These are phyloP conservation scores for Cytospora piceae DNA, from an alignment of 2,329 filamentous ascomycete species.

Conservation along the genomic window DNA sequence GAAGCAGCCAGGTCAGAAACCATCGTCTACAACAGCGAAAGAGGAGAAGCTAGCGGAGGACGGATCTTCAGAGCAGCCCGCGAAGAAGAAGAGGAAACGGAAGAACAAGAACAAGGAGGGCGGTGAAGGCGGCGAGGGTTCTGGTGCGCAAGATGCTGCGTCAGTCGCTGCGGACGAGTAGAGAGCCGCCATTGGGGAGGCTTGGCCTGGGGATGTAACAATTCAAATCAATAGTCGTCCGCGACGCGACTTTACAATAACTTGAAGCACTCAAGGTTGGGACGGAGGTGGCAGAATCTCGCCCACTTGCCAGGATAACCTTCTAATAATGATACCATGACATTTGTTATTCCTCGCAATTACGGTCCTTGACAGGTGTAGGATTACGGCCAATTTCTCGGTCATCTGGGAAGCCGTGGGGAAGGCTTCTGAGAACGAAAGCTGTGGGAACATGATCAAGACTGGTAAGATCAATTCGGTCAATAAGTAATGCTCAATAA, in stretches of 20 bases:
- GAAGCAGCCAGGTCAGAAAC: constrained; percentile 34
- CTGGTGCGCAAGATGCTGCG: constrained; percentile 7
- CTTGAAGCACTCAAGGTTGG: neutral
- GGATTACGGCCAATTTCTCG: neutral
- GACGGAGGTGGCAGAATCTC: neutral
- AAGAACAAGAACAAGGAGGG: constrained; percentile 38
- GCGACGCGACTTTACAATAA: neutral
- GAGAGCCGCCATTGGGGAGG: neutral
- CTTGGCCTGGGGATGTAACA: neutral
- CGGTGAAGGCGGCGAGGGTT: constrained; percentile 6
- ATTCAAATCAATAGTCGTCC: neutral
- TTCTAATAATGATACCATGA: constrained; percentile 17
- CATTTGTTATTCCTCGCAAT: neutral
- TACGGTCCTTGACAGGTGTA: neutral
- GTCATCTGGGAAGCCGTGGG: neutral
- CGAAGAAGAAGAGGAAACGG: constrained; percentile 45
- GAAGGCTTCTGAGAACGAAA: neutral
- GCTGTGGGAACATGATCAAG: neutral
- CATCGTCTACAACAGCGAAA: constrained; percentile 15
- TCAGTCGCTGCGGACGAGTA: constrained; percentile 16
- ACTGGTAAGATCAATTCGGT: neutral
- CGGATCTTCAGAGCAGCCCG: constrained; percentile 34
- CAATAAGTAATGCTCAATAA: neutral
- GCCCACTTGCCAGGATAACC: neutral
- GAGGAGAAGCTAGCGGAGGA: constrained; percentile 30